phyloP scores from a whole-genome alignment of 495 filamentous ascomycete genomes.

The Trichocladium antarcticum region DNA sequence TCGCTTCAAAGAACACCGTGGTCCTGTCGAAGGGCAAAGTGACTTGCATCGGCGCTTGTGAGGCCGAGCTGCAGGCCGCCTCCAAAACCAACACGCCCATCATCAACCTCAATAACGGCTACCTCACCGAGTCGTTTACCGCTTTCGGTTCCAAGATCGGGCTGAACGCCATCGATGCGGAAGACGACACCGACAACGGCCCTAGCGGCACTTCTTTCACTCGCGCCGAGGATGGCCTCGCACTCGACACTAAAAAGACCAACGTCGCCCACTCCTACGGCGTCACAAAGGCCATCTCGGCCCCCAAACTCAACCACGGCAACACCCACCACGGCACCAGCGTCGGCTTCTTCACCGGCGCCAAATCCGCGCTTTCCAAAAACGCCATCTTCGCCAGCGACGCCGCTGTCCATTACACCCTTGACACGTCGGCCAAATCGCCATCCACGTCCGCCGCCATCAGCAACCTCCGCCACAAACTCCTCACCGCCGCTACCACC shows the following conservation, averaged over 20 bases:
- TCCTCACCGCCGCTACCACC: conserved; percentile 27
- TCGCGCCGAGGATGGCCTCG: conserved; percentile 37
- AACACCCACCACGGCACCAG: conserved; percentile 35
- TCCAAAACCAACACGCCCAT: conserved; percentile 19
- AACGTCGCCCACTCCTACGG: conserved; percentile 33
- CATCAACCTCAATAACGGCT: conserved; percentile 43
- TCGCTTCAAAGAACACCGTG: conserved; percentile 22
- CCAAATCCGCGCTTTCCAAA: conserved; percentile 23
- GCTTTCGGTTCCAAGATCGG: conserved; percentile 44
- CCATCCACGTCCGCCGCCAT: conserved; percentile 32
- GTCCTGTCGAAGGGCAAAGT: conserved; percentile 39
- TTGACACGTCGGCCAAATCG: conserved; percentile 26
- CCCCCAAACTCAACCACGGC: conserved; percentile 27
- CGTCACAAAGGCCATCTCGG: conserved; percentile 38
- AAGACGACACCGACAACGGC: conserved; percentile 40
- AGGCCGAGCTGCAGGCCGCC: conserved; percentile 24
- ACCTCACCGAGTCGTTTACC: conserved; percentile 45
- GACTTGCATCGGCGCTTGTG: conserved; percentile 39
- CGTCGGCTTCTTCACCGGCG: conserved; percentile 37
- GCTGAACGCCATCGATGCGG: conserved; percentile 45
- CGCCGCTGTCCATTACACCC: conserved; percentile 37
- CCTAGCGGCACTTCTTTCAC: conserved; percentile 28
- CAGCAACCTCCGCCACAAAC: conserved; percentile 31
- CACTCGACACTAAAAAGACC: conserved; percentile 36
- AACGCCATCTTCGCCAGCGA: conserved; percentile 33